A percentile compares a stretch with the other conserved stretches of the same genome.
These are phyloP conservation scores for Lipomyces sp. DNA, from an alignment of 805 yeast species.

Conservation along the genomic window DNA sequence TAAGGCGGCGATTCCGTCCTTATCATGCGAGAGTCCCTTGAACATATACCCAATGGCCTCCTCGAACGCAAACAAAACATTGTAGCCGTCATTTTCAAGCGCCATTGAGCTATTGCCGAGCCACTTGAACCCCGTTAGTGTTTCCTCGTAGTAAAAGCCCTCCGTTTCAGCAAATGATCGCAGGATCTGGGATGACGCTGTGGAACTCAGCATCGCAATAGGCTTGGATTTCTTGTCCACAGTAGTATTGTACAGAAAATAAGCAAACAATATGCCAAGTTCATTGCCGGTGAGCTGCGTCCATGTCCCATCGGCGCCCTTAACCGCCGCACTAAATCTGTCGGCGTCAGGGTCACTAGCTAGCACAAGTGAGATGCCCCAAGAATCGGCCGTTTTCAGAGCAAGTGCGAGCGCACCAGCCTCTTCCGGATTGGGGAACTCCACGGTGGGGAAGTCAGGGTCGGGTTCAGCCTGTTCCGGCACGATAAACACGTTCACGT, in stretches of 20 bases:
- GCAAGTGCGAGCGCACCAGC: slow-evolving; percentile 83
- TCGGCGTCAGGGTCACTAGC: slow-evolving; percentile 99
- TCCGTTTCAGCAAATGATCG: slow-evolving; percentile 59
- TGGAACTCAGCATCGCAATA: slow-evolving; percentile 70
- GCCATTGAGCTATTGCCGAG: slow-evolving; percentile 85
- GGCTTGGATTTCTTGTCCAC: slow-evolving; percentile 12
- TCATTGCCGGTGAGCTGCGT: slow-evolving; percentile 87
- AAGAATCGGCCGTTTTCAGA: slow-evolving; percentile 54
- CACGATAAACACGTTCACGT: slow-evolving; percentile 45
- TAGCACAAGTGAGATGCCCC: slow-evolving; percentile 54
- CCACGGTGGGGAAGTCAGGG: slow-evolving; percentile 81
- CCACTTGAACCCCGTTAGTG: slow-evolving; percentile 97
- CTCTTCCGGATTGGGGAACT: slow-evolving; percentile 95
- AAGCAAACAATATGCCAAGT: slow-evolving; percentile 80
- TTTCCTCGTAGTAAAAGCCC: slow-evolving; percentile 68
- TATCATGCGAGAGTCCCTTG: slow-evolving; percentile 67
- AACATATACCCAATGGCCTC: slow-evolving; percentile 98
- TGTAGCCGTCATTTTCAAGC: slow-evolving; percentile 57
- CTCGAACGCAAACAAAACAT: slow-evolving; percentile 87
- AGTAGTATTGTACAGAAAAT: slow-evolving; percentile 40
- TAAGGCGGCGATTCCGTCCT: slow-evolving; percentile 87
- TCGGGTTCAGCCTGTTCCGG: slow-evolving; percentile 69
- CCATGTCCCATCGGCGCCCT: slow-evolving; percentile 51
- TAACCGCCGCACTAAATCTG: slow-evolving; percentile 78
- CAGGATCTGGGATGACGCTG: slow-evolving; percentile 87